Percentiles rank a stretch among this genome's conserved stretches.
phyloP scores from a whole-genome alignment of 208 protist species.

The Acanthamoeba triangularis region DNA sequence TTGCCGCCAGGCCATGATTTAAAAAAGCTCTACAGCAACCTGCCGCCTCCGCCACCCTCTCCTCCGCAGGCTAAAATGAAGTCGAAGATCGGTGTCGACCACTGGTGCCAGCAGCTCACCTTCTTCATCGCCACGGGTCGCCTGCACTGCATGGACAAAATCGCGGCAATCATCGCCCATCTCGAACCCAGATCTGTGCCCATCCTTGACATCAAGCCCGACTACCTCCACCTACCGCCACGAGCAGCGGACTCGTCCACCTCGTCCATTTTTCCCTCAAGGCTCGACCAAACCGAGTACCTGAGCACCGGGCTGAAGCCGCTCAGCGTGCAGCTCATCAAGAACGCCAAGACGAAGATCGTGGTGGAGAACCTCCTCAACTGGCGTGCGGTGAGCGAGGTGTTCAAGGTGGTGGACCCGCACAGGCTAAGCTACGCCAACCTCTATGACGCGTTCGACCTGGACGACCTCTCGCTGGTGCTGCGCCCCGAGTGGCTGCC shows the following conservation, averaged over 20 bases:
- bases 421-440: constrained; percentile 43
- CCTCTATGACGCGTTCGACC: constrained; percentile 37
- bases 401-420: constrained; percentile 43
- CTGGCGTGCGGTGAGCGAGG: not conserved
- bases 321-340: constrained; percentile 49
- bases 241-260: not conserved
- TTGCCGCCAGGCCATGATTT: not conserved
- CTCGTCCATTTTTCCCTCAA: not conserved
- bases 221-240: not conserved
- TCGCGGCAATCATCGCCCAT: constrained; percentile 19
- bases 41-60: not conserved
- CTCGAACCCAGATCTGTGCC: not conserved
- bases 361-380: constrained; percentile 34
- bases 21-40: not conserved
- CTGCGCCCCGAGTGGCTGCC: constrained; percentile 26
- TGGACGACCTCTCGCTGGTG: constrained; percentile 42
- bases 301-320: not conserved
- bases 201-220: not conserved
- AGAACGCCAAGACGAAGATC: constrained; percentile 22
- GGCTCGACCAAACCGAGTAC: not conserved
- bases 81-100: not conserved
- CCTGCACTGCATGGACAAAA: not conserved
- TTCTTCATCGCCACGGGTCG: constrained; percentile 6
- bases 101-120: constrained; percentile 6
- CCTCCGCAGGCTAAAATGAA: not conserved